Evolutionary conservation across 169 alveolate species (phyloP).

Genomic region (Eimeria acervulina): DNA sequence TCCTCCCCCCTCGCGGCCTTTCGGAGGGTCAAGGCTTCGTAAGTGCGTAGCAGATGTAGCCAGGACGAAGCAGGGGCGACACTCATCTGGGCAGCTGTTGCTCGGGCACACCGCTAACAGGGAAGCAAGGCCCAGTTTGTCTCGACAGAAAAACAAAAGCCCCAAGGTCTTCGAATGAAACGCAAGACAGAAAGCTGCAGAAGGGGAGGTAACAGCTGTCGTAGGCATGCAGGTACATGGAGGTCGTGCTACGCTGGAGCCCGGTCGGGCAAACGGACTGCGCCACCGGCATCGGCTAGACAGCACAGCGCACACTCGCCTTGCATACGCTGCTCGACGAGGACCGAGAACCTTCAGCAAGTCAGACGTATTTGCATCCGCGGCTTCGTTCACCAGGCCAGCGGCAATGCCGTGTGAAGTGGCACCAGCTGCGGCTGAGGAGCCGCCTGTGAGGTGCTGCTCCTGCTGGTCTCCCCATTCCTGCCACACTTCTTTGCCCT

Average conservation of each 20-base stretch:
- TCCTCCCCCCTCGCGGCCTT: background rate
- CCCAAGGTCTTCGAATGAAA: conserved; percentile 32
- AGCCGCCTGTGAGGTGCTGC: background rate
- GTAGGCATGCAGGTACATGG: background rate
- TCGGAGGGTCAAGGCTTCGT: background rate
- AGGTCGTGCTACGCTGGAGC: background rate
- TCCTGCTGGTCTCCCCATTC: background rate
- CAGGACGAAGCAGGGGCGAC: conserved; percentile 8
- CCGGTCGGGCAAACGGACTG: background rate
- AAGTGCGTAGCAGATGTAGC: conserved; percentile 6
- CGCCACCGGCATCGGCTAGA: conserved; percentile 54
- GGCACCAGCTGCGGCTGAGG: background rate
- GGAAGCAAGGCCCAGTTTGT: conserved; percentile 71
- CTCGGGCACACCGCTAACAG: conserved; percentile 32
- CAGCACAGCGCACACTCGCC: conserved; percentile 23
- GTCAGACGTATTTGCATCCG: background rate
- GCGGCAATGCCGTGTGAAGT: conserved; percentile 3
- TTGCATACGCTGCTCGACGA: conserved; percentile 46
- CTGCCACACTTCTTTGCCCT: background rate
- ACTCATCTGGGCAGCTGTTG: background rate
- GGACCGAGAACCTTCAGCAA: background rate
- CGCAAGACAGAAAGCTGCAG: conserved; percentile 51
- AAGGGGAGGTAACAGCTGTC: background rate
- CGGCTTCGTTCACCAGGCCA: background rate
- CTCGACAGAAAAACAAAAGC: conserved; percentile 70